Evolutionary conservation across 495 filamentous ascomycete species (phyloP).

Genomic region (Barbatosphaeria neglecta): DNA sequence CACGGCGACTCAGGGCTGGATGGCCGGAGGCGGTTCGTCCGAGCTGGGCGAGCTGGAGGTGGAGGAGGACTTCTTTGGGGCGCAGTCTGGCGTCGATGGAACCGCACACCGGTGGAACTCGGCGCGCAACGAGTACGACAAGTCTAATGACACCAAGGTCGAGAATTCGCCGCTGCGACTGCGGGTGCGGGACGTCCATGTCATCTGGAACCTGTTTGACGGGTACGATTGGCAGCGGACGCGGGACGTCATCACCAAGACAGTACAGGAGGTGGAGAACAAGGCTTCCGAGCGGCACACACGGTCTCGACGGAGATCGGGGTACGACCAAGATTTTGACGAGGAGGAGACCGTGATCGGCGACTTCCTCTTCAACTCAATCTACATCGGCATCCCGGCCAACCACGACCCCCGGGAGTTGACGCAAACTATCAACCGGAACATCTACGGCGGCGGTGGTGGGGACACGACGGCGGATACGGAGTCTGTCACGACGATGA

Average conservation of each 20-base stretch:
- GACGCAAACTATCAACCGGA: constrained; percentile 69
- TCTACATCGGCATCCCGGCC: constrained; percentile 87
- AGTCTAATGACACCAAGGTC: constrained; percentile 49
- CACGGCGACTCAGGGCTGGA: constrained; percentile 30
- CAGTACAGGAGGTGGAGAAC: constrained; percentile 73
- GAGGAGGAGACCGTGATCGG: constrained; percentile 82
- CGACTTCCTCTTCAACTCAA: constrained; percentile 95
- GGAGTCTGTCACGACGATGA: constrained; percentile 63
- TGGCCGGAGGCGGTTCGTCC: constrained; percentile 47
- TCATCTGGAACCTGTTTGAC: constrained; percentile 97
- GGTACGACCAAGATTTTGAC: constrained; percentile 46
- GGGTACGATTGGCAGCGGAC: constrained; percentile 94
- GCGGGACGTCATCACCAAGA: constrained; percentile 71
- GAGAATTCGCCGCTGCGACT: constrained; percentile 61
- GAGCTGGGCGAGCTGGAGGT: constrained; percentile 47
- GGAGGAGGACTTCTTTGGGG: constrained; percentile 70
- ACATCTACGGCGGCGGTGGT: constrained; percentile 84
- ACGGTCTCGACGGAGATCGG: constrained; percentile 27
- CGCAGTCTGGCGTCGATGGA: constrained; percentile 45
- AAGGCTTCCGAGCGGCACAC: constrained; percentile 63
- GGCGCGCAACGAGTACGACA: constrained; percentile 57
- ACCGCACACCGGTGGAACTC: constrained; percentile 74
- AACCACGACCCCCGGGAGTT: constrained; percentile 76
- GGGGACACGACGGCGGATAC: constrained; percentile 68
- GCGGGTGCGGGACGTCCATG: constrained; percentile 70